phyloP scores from a whole-genome alignment of 2,329 filamentous ascomycete species.

The Helotiales sp. region DNA sequence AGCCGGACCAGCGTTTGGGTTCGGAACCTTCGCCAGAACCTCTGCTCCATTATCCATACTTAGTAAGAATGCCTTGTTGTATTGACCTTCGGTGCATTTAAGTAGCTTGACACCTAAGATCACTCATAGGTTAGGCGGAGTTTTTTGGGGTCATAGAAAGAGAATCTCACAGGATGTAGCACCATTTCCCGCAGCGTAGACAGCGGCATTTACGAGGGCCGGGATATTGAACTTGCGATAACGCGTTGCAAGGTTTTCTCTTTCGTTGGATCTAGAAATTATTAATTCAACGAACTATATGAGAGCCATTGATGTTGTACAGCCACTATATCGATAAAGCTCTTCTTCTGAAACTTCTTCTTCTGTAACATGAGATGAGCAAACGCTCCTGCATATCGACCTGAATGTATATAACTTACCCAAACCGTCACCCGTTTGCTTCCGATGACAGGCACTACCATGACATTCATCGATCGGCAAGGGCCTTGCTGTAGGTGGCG shows the following conservation, averaged over 20 bases:
- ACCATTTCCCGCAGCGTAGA: slow-evolving; percentile 19
- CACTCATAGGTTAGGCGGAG: slow-evolving; percentile 7
- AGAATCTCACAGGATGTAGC: slow-evolving; percentile 28
- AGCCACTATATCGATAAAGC: slow-evolving; percentile 40
- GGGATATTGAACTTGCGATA: slow-evolving; percentile 40
- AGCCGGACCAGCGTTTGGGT: slow-evolving; percentile 30
- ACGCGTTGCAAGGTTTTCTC: slow-evolving; percentile 36
- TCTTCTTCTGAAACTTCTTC: slow-evolving; percentile 4
- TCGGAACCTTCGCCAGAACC: slow-evolving; percentile 30
- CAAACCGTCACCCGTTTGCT: slow-evolving; percentile 25
- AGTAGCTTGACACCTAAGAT: slow-evolving; percentile 30
- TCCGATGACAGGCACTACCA: slow-evolving; percentile 25
- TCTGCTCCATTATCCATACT: slow-evolving; percentile 34
- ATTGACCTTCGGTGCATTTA: slow-evolving; percentile 32
- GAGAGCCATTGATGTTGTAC: slow-evolving; percentile 24
- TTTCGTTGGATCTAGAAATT: slow-evolving; percentile 34
- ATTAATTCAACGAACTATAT: slow-evolving; percentile 17
- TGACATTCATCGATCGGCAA: slow-evolving; percentile 21
- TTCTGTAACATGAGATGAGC: slow-evolving; percentile 1
- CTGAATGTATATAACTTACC: slow-evolving; percentile 25
- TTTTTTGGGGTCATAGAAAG: neutral
- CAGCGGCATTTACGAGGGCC: slow-evolving; percentile 34
- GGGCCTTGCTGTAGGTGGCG: slow-evolving; percentile 20
- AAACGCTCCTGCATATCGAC: slow-evolving; percentile 12
- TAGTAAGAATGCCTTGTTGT: slow-evolving; percentile 34